A percentile compares a stretch with the other conserved stretches of the same genome.
phyloP scores from a whole-genome alignment of 2,329 filamentous ascomycete genomes.

The Peltaster fructicola region DNA sequence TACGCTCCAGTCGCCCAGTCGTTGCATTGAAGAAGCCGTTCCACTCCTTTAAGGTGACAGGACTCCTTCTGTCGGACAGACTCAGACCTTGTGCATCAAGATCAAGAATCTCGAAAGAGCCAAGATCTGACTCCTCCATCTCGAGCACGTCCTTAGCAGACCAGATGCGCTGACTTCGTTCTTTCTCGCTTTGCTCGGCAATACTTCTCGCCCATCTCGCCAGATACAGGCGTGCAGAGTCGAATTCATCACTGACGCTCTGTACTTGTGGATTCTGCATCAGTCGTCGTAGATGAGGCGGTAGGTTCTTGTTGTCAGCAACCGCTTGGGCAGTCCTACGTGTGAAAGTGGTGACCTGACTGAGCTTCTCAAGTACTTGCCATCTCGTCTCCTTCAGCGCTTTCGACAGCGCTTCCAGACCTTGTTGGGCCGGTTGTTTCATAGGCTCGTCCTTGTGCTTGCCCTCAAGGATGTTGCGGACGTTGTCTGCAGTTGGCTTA shows the following conservation, averaged over 20 bases:
- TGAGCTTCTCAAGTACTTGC: conserved; percentile 93
- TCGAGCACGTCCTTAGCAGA: conserved; percentile 83
- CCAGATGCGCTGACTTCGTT: conserved; percentile 75
- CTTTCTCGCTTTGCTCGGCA: conserved; percentile 84
- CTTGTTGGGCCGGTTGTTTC: conserved; percentile 26
- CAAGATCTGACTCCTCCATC: conserved; percentile 85
- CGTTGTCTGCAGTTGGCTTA: conserved; percentile 34
- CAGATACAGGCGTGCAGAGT: conserved; percentile 84
- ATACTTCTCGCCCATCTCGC: conserved; percentile 98
- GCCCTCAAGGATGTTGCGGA: conserved; percentile 24
- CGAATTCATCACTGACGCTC: conserved; percentile 89
- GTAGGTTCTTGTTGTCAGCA: conserved; percentile 76
- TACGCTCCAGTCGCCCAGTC: conserved; percentile 60
- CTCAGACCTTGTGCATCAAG: conserved; percentile 55
- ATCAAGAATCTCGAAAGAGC: conserved; percentile 88
- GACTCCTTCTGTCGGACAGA: conserved; percentile 57
- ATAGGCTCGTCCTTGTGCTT: conserved; percentile 19
- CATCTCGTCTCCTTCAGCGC: conserved; percentile 88
- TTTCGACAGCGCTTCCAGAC: conserved; percentile 86
- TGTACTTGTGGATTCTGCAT: conserved; percentile 88
- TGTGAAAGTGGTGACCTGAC: conserved; percentile 93
- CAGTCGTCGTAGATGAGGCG: conserved; percentile 69
- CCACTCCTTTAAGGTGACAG: conserved; percentile 75
- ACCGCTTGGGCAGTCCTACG: conserved; percentile 80
- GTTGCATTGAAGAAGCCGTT: conserved; percentile 66